phyloP scores from a whole-genome alignment of 2,329 filamentous ascomycete species.

The Monosporascus sp. region DNA sequence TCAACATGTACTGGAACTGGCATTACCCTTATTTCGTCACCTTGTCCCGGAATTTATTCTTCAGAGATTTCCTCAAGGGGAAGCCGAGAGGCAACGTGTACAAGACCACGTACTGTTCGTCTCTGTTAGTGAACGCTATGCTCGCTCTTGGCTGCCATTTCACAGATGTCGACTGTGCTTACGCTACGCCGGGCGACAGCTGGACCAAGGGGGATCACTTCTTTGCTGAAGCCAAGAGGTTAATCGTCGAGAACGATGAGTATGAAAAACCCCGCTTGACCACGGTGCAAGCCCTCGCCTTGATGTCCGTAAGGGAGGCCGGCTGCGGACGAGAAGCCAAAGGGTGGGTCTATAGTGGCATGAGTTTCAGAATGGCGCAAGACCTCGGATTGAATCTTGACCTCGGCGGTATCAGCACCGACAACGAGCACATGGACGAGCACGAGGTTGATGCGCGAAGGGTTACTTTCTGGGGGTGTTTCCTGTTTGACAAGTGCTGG shows the following conservation, averaged over 20 bases:
- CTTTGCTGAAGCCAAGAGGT: constrained; percentile 84
- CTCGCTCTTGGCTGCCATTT: constrained; percentile 91
- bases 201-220: constrained; percentile 93
- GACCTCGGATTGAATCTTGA: constrained; percentile 91
- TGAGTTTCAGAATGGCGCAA: constrained; percentile 96
- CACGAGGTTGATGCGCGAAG: constrained; percentile 83
- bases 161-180: constrained; percentile 68
- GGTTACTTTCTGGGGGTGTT: constrained; percentile 97
- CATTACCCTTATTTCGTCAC: constrained; percentile 96
- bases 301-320: constrained; percentile 96
- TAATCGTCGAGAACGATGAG: constrained; percentile 87
- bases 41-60: constrained; percentile 80
- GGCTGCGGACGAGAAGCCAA: constrained; percentile 91
- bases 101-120: constrained; percentile 74
- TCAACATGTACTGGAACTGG: constrained; percentile 98
- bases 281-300: constrained; percentile 85
- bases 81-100: constrained; percentile 47
- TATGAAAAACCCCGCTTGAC: constrained; percentile 84
- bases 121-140: constrained; percentile 89
- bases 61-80: constrained; percentile 75
- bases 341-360: constrained; percentile 97
- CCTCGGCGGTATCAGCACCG: constrained; percentile 57
- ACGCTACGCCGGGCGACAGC: constrained; percentile 65
- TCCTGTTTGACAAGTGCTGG: constrained; percentile 98
- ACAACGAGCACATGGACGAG: constrained; percentile 60